Evolutionary conservation across 495 filamentous ascomycete species (phyloP), one percentile per base, ranked within the genome.

Genomic region (Venustampulla echinocandica): DNA sequence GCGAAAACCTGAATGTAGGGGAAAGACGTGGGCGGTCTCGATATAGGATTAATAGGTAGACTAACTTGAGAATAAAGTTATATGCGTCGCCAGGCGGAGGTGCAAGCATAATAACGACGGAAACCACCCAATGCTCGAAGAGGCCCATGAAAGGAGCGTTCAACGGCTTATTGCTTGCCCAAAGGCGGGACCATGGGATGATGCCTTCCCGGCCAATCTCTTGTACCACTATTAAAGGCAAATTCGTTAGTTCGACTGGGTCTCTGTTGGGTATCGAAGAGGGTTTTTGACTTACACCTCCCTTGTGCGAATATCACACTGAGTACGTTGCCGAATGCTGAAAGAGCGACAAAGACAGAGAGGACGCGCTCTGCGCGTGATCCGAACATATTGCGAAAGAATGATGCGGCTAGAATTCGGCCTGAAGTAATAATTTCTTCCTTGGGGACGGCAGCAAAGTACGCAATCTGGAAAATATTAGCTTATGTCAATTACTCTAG

Each of bases 281-380:
- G 9, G 2, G 18, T 21, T 30, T 21, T 27, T n/a, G 39, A 46
- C 38, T 60, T 67, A 61, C 68, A 69, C 42, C 81, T 71, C 15
- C 76, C 75, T 55, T 84, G 80, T 0, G 80, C 80, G 60, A 85
- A 87, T 40, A 79, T 78, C 46, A 85, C 79, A 28, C 72, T 72
- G 28, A 85, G 61, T 23, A 86, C 80, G 53, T 86, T 87, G 14
- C 81, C 82, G 50, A 84, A 74, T 9, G 80, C 79, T 25, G 79
- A 83, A n/a, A 86, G 60, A 1, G 82, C 81, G 13, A 86, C 81
- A 39, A 85, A 82, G 25, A 81, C 80, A 10, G 79, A 77, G 47
- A 86, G 74, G 34, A 73, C 77, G 38, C 69, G 70, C 53, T 77
- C 75, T 10, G 65, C 69, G 0, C 73, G 74, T 4, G 63, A 64